Conservation (phyloP, 257 asterid genomes). For the Nicotiana tomentosiformis region DNA sequence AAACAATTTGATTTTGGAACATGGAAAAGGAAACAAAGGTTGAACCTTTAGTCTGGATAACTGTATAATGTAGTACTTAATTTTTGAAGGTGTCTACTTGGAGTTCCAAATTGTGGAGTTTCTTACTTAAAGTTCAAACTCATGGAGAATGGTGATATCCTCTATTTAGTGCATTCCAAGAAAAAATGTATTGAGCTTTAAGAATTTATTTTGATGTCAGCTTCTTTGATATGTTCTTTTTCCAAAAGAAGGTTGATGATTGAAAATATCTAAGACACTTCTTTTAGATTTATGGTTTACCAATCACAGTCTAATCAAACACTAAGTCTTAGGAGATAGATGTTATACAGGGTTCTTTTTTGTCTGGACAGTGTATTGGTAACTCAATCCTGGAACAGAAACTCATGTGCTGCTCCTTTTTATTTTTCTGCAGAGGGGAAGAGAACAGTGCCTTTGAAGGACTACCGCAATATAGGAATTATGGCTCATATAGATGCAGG, state of each 20-base stretch:
- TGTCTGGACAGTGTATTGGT: not conserved
- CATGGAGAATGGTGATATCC: not conserved
- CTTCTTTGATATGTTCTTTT: not conserved
- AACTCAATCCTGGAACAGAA: not conserved
- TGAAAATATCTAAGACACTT: not conserved
- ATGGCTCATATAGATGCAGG: slow-evolving; percentile 99
- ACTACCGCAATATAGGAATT: slow-evolving; percentile 92
- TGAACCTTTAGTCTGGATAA: not conserved
- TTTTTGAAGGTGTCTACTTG: not conserved
- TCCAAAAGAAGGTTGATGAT: not conserved
- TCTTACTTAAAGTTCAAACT: not conserved
- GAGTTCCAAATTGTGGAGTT: not conserved
- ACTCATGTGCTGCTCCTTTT: not conserved
- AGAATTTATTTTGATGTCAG: not conserved
- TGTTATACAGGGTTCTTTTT: not conserved
- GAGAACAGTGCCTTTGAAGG: slow-evolving; percentile 63
- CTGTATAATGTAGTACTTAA: not conserved
- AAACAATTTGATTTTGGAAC: not conserved
- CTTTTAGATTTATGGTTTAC: not conserved
- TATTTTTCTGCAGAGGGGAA: slow-evolving; percentile 51
- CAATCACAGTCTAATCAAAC: not conserved
- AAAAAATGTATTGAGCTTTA: not conserved
- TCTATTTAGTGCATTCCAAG: not conserved
- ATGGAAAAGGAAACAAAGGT: not conserved
- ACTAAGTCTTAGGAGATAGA: not conserved